Conservation (phyloP, 805 yeast species). For the Suhomyces prunicola region DNA sequence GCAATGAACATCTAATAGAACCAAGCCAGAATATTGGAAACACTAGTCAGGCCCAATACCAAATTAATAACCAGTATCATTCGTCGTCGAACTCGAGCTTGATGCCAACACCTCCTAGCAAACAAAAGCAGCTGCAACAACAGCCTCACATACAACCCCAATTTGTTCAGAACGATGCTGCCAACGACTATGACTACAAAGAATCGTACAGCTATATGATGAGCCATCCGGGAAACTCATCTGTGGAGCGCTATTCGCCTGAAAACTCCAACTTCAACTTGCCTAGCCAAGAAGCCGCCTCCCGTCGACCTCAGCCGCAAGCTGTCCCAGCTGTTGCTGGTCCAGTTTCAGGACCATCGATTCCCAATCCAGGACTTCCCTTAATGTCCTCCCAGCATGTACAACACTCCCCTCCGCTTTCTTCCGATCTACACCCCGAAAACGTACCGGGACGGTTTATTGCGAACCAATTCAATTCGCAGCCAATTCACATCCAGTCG, state of each 20-base stretch:
- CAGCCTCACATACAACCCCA: background rate
- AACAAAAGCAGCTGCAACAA: slow-evolving; percentile 2
- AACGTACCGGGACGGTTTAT: background rate
- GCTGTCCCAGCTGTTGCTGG: background rate
- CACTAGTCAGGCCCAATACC: background rate
- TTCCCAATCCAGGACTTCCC: background rate
- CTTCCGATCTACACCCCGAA: background rate
- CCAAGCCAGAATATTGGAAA: background rate
- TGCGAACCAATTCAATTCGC: background rate
- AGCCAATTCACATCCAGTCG: background rate
- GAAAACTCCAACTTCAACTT: slow-evolving; percentile 6
- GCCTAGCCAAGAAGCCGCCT: background rate
- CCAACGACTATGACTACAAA: slow-evolving; percentile 10
- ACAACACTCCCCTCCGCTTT: background rate
- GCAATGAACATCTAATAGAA: background rate
- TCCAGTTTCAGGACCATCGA: background rate
- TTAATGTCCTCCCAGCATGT: background rate
- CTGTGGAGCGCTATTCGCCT: slow-evolving; percentile 7
- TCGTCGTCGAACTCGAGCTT: background rate
- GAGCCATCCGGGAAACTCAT: slow-evolving; percentile 2
- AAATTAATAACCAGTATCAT: background rate
- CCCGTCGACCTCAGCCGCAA: background rate
- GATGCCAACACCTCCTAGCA: slow-evolving; percentile 1
- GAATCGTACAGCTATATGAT: slow-evolving; percentile 11
- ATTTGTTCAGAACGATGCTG: slow-evolving; percentile 5